Evolutionary conservation across 768 basidiomycete genomes (phyloP), one percentile per base, ranked within the genome.

Genomic region (Termitomyces sp.): DNA sequence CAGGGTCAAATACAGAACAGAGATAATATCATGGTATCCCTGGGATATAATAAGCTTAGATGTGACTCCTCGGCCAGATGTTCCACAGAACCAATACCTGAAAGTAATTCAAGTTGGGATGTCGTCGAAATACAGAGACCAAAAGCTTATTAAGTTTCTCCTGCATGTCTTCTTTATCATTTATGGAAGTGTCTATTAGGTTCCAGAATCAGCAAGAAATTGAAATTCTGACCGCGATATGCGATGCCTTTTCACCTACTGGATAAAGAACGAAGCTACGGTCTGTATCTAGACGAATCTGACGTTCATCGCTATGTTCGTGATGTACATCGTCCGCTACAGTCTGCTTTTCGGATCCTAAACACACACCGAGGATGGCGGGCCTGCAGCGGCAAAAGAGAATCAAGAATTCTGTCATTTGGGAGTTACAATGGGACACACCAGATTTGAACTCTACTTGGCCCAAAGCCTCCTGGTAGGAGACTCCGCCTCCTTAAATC

Each of bases 231-330:
- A 24, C 11, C 15, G 27, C 24, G 34, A 18, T 44, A 54, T 55
- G 46, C 58, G 39, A 54, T 57, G 60, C 52, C 61, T 58, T 65
- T 80, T 73, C 78, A 91, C 93, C 91, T 81, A 85, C 86, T 68
- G 95, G 91, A 73, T 96, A 98, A 61, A 94, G 77, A 57, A 97
- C 91, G 66, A 98, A 98, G 63, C 93, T 94, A 50, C 95, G 84
- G 72, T 95, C 87, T 1, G 95, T 96, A 72, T 97, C 95, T 36
- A 96, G 81, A 58, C 78, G 74, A 61, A 97, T 93, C 73, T 97
- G 95, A 15, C 81, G 85, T 73, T 96, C 95, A 69, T 97, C 95
- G 4, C 72, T 74, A 68, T 94, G 92, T 24, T 97, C 95, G 6
- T 71, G 73, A 68, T 92, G 91, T n/a, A 76, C 61, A 47, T 54